These are phyloP conservation scores for Rhododendron vialii DNA, from an alignment of 148 eudicot genomes.

Conservation along the genomic window DNA sequence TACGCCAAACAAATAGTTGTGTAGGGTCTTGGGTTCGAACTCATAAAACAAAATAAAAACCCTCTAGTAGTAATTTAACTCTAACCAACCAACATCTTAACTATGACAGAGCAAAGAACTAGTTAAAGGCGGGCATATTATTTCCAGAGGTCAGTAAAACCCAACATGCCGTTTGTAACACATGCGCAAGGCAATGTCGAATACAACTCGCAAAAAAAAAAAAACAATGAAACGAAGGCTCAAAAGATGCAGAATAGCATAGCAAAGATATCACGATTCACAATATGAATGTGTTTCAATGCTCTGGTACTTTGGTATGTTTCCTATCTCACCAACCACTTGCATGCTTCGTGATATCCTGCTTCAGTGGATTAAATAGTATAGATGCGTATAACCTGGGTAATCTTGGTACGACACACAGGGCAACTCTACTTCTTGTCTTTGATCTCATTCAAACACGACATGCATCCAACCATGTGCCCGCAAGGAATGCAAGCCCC, in stretches of 20 bases:
- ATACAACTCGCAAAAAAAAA: background rate
- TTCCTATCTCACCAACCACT: background rate
- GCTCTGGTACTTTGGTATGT: background rate
- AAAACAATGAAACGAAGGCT: background rate
- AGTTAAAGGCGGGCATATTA: background rate
- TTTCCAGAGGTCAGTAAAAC: background rate
- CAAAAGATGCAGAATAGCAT: background rate
- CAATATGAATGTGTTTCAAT: background rate
- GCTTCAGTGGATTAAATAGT: constrained; percentile 44
- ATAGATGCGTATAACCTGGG: constrained; percentile 68
- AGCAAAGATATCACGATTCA: background rate
- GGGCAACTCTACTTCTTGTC: constrained; percentile 43
- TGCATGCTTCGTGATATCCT: background rate
- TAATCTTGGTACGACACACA: constrained; percentile 80
- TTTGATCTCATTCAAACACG: too few relatives aligned
- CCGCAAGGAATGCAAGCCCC: too few relatives aligned
- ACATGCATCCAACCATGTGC: too few relatives aligned
- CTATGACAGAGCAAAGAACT: too few relatives aligned
- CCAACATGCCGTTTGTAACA: background rate
- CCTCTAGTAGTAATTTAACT: too few relatives aligned
- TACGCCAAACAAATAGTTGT: too few relatives aligned
- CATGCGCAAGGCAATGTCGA: background rate
- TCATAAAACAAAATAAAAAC: too few relatives aligned
- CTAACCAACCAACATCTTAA: too few relatives aligned
- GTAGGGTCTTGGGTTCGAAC: too few relatives aligned